These are phyloP conservation scores for Penicillium subrubescens DNA, from an alignment of 495 filamentous ascomycete genomes.

Conservation along the genomic window DNA sequence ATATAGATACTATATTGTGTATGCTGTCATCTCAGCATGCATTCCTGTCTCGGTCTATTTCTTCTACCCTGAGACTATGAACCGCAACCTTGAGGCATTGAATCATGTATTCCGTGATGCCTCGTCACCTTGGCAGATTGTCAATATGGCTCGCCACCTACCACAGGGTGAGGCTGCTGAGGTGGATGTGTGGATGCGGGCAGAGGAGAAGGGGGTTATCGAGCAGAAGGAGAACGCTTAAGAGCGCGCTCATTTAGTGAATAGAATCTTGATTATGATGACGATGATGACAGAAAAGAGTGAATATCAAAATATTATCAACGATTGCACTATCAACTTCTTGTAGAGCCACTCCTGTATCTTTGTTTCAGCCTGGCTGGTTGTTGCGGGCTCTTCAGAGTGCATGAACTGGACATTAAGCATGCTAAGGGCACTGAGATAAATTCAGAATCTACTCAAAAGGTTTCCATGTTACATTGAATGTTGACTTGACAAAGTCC, in stretches of 20 bases:
- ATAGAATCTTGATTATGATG: not conserved
- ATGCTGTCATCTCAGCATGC: conserved; percentile 35
- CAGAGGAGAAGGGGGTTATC: not conserved
- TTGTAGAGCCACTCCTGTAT: not conserved
- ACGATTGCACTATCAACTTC: not conserved
- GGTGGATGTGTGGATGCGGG: conserved; percentile 14
- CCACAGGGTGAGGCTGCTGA: conserved; percentile 33
- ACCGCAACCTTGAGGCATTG: conserved; percentile 66
- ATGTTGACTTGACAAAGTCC: too few species aligned
- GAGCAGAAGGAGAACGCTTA: conserved; percentile 4
- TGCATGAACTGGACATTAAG: too few species aligned
- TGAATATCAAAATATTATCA: not conserved
- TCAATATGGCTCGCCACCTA: conserved; percentile 32
- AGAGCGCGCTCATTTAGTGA: not conserved
- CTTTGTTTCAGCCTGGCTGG: not conserved
- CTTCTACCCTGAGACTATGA: conserved; percentile 70
- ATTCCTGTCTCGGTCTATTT: conserved; percentile 56
- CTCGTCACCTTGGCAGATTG: conserved; percentile 29
- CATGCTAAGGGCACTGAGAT: too few species aligned
- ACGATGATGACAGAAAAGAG: not conserved
- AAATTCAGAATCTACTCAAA: too few species aligned
- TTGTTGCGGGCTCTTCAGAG: too few species aligned
- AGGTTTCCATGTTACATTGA: too few species aligned
- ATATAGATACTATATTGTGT: conserved; percentile 43
- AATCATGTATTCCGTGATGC: conserved; percentile 66